Evolutionary conservation across 2,329 filamentous ascomycete genomes (phyloP), one percentile per base, ranked within the genome.

Genomic region (Escovopsis sp.): DNA sequence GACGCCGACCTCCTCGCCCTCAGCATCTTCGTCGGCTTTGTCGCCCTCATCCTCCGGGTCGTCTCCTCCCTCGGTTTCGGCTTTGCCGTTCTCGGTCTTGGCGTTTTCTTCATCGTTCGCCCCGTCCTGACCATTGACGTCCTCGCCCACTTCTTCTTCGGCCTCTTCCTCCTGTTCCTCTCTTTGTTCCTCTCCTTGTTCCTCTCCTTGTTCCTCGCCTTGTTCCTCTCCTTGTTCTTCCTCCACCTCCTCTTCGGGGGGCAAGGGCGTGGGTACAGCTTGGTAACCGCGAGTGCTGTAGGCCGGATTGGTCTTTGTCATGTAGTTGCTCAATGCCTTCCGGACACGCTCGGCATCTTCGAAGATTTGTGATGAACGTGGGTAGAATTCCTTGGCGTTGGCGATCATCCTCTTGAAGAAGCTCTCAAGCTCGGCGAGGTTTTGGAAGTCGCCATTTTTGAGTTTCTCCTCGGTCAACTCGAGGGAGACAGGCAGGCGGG

Each of bases 381-480:
- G 71, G 54, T 89, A 89, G 62, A 77, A 91, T 41, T 85, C 79
- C 59, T 94, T 94, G 31, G 84, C 84, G 55, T 94, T 94, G 48
- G 77, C 72, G 42, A 94, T 81, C 71, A 94, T 83, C 48, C 86
- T 79, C 66, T 91, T 93, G 56, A 89, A 74, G 57, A 88, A 88
- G 54, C 82, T 80, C 60, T 94, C 87, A 11, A 94, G 66, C 39
- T 80, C 71, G 6, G 84, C 78, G 39, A 94, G 68, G 40, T 65
- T 81, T 12, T 71, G 57, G 56, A 94, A 93, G 48, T 79, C 72
- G 51, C 74, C 67, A 39, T 74, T 69, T 40, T 75, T 71, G 39
- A 94, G 68, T 60, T 85, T 89, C 37, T 69, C 68, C 65, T 93
- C 83, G 46, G 93, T 81, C 2, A 72, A 80, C 50, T 81, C 72